Conservation (phyloP, 805 yeast species). For the Kazachstania bromeliacearum region DNA sequence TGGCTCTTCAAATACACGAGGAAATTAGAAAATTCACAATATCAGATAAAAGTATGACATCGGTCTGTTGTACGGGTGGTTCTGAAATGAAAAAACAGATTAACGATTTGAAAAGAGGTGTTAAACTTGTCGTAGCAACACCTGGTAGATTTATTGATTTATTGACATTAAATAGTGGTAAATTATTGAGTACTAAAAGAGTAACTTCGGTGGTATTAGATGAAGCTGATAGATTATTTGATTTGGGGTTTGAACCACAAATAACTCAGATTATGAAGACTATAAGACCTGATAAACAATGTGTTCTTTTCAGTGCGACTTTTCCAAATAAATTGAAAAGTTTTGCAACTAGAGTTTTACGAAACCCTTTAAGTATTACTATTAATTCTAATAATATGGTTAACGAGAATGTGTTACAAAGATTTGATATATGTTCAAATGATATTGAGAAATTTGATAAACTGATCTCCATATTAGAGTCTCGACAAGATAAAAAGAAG, state of each 20-base stretch:
- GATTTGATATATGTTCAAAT: conserved; percentile 47
- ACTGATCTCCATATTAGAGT: conserved; percentile 47
- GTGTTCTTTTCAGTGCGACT: conserved; percentile 89
- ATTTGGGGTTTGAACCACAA: conserved; percentile 95
- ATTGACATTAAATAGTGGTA: conserved; percentile 72
- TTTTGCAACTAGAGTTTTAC: conserved; percentile 57
- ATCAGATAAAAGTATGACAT: conserved; percentile 32
- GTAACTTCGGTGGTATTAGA: conserved; percentile 82
- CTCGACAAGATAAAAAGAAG: conserved; percentile 15
- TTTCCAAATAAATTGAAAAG: conserved; percentile 74
- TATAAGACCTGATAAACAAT: conserved; percentile 77
- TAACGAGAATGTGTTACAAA: conserved; percentile 69
- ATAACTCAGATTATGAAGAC: conserved; percentile 69
- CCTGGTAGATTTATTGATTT: conserved; percentile 93
- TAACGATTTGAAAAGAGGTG: conserved; percentile 65
- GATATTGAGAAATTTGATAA: conserved; percentile 48
- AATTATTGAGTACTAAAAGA: conserved; percentile 51
- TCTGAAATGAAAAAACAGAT: conserved; percentile 75
- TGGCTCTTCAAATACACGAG: conserved; percentile 72
- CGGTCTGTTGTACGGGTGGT: conserved; percentile 87
- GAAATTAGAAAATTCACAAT: conserved; percentile 51
- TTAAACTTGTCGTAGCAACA: conserved; percentile 79
- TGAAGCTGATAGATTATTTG: conserved; percentile 96
- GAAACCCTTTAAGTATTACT: conserved; percentile 61
- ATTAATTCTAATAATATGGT: conserved; percentile 78